A percentile compares a stretch with the other conserved stretches of the same genome.
Conservation (phyloP, 192 early-diverging fungal species). For the Umbelopsis vinacea region DNA sequence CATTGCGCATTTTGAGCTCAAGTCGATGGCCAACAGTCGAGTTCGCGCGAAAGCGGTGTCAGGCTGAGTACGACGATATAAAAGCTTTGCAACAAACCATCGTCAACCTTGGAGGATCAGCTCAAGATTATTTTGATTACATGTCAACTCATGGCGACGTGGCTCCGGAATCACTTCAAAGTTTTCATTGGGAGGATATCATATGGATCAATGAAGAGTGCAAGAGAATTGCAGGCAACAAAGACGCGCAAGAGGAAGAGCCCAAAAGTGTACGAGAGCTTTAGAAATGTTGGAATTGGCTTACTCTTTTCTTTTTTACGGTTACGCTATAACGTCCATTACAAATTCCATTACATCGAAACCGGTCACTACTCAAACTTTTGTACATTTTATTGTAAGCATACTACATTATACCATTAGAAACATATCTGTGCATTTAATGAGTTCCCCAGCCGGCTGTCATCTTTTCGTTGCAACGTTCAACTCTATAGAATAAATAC, state of each 20-base stretch:
- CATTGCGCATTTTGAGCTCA: slow-evolving; percentile 23
- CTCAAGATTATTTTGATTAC: slow-evolving; percentile 15
- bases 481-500: no score
- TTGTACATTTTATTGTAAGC: slow-evolving; percentile 1
- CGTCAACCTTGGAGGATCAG: slow-evolving; percentile 5
- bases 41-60: slow-evolving; percentile 2
- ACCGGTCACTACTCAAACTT: neutral
- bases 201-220: slow-evolving; percentile 37
- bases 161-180: neutral
- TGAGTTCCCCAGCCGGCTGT: no score
- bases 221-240: slow-evolving; percentile 12
- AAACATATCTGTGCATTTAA: no score
- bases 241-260: neutral
- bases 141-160: slow-evolving; percentile 10
- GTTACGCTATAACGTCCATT: no score
- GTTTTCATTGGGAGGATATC: slow-evolving; percentile 35
- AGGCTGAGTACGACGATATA: slow-evolving; percentile 8
- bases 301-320: no score
- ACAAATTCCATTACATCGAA: neutral
- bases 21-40: slow-evolving; percentile 16
- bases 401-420: no score
- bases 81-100: neutral
- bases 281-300: neutral
- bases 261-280: slow-evolving; percentile 16
- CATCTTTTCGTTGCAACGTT: no score